Percentiles rank a stretch among this genome's conserved stretches.
phyloP scores from a whole-genome alignment of 208 protist genomes.

The Acanthamoeba rhysodes region DNA sequence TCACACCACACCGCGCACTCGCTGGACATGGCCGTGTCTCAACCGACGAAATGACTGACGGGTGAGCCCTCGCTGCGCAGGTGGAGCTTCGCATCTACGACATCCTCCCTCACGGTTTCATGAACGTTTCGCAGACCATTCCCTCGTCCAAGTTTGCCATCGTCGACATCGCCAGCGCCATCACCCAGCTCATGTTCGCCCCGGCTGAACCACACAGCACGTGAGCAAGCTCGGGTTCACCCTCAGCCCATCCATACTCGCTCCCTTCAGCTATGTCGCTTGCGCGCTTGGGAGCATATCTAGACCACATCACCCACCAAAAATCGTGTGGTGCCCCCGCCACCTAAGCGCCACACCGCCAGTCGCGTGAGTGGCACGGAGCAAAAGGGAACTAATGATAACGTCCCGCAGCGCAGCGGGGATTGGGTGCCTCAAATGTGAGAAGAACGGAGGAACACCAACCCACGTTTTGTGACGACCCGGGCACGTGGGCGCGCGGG shows the following conservation, averaged over 20 bases:
- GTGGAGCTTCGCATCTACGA: constrained; percentile 34
- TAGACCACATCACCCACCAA: too few species aligned
- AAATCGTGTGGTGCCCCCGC: too few species aligned
- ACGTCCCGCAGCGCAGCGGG: neutral
- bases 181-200: neutral
- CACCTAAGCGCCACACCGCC: too few species aligned
- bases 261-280: too few species aligned
- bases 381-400: too few species aligned
- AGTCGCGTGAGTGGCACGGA: neutral
- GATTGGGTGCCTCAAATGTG: neutral
- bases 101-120: constrained; percentile 13
- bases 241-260: too few species aligned
- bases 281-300: too few species aligned
- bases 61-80: neutral
- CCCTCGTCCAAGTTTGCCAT: constrained; percentile 31
- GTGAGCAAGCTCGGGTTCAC: too few species aligned
- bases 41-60: too few species aligned
- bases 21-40: too few species aligned
- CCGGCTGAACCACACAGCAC: neutral
- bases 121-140: constrained; percentile 63
- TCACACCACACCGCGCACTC: too few species aligned
- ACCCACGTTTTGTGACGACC: neutral
- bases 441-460: neutral
- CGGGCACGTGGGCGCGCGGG: neutral
- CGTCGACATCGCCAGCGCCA: constrained; percentile 4